Base-by-base conservation (phyloP, 2,329 filamentous ascomycete species). In the Grosmannia huntii region DNA sequence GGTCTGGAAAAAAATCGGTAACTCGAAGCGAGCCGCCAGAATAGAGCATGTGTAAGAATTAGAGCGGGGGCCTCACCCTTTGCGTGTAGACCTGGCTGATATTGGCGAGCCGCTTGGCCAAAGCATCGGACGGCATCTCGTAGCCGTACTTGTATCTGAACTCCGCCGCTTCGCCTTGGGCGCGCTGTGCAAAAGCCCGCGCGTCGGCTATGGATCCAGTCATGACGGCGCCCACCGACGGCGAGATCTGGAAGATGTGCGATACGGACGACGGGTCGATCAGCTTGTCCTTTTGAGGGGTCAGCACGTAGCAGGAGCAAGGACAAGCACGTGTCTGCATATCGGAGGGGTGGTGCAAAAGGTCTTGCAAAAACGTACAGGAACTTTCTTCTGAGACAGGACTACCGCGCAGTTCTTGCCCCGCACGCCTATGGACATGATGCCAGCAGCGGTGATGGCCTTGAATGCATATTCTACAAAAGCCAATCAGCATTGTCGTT, bases 61-160 rank as follows among this genome's bases (percentile, higher is more conserved):
- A 14, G 14, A 16, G 36, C 14, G 36, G 36, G 14, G 36, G 14
- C 12, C 76, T 70, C 71, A 97, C 94, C 73, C 90, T 81, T 77
- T 99, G 94, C 66, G 94, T 99, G 75, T 97, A 99, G 64, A 99
- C 94, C 75, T 99, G 94, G 75, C 90, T 96, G 78, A 99, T 96
- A 76, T 99, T 99, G 71, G 94, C 94, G 74, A 99, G 78, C 70
- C 94, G 84, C 83, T 99, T 99, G 64, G 94, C 89, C 68, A 99
- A 76, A 56, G 90, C 94, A 74, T 99, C 94, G 72, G 90, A 95
- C 61, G 94, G 94, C 94, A 99, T 99, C 80, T 99, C 94, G 75
- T 99, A 99, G 68, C 94, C 94, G 71, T 84, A 96, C 77, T 96
- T 96, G 84, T 99, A 99, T 74, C 86, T 85, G 78, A 99, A 99